phyloP scores from a whole-genome alignment of 2,329 filamentous ascomycete species.

The Sordariomycetes sp. region DNA sequence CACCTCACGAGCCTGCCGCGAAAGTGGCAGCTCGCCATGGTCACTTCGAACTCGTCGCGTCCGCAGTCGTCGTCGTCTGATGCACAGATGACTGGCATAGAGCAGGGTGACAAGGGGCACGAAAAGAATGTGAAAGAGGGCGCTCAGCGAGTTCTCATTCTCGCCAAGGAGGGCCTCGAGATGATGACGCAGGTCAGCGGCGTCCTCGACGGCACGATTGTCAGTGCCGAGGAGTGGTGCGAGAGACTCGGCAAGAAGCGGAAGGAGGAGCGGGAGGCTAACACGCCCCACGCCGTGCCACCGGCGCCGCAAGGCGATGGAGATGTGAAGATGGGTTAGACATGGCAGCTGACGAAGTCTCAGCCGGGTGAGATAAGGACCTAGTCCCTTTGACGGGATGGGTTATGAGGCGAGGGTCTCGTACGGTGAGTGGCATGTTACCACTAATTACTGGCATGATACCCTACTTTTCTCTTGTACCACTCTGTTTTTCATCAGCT shows the following conservation, averaged over 20 bases:
- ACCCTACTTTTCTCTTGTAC: too few relatives aligned
- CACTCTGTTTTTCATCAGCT: too few relatives aligned
- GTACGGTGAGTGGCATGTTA: too few relatives aligned
- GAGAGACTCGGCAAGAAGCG: slow-evolving; percentile 49
- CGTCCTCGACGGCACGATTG: slow-evolving; percentile 78
- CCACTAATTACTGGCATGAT: too few relatives aligned
- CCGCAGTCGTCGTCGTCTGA: slow-evolving; percentile 9
- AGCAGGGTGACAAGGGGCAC: slow-evolving; percentile 17
- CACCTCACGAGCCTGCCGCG: slow-evolving; percentile 78
- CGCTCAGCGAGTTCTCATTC: slow-evolving; percentile 67
- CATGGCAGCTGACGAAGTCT: not conserved
- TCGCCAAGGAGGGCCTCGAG: slow-evolving; percentile 82
- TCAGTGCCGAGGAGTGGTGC: slow-evolving; percentile 86
- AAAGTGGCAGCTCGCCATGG: slow-evolving; percentile 63
- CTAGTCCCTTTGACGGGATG: not conserved
- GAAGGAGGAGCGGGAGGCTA: not conserved
- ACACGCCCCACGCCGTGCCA: slow-evolving; percentile 9
- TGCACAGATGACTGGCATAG: slow-evolving; percentile 15
- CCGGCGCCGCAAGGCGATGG: slow-evolving; percentile 13
- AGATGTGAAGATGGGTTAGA: slow-evolving; percentile 14
- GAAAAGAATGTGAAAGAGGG: slow-evolving; percentile 34
- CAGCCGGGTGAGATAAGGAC: not conserved
- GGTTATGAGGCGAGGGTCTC: not conserved
- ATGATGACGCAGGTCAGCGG: slow-evolving; percentile 88
- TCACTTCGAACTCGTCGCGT: slow-evolving; percentile 14